These are phyloP conservation scores for Saitozyma podzolica DNA, from an alignment of 768 basidiomycete species.

Conservation along the genomic window DNA sequence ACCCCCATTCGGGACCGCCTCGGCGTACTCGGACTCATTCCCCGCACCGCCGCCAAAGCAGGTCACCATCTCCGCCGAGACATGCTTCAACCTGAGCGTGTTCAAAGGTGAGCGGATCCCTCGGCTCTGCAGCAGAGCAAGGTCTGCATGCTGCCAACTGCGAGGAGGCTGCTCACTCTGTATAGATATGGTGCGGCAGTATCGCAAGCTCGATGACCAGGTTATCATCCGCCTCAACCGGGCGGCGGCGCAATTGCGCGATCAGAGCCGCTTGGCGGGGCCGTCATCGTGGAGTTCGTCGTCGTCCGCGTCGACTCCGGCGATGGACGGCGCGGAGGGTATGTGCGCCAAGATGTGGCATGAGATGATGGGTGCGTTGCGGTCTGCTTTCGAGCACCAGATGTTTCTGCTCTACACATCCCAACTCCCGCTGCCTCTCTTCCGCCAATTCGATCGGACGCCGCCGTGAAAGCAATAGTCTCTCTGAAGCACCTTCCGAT, in stretches of 20 bases:
- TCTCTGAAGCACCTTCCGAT: neutral
- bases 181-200: constrained; percentile 49
- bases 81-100: constrained; percentile 49
- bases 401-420: neutral
- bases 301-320: constrained; percentile 6
- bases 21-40: constrained; percentile 50
- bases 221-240: constrained; percentile 49
- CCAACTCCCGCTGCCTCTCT: neutral
- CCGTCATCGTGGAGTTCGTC: neutral
- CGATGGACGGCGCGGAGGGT: constrained; percentile 20
- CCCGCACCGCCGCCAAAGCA: constrained; percentile 40
- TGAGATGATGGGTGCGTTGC: constrained; percentile 51
- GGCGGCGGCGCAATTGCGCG: constrained; percentile 46
- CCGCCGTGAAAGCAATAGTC: neutral
- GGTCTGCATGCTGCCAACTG: neutral
- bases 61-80: constrained; percentile 45
- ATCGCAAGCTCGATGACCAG: constrained; percentile 50
- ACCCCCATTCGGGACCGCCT: constrained; percentile 46
- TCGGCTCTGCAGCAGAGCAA: neutral
- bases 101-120: constrained; percentile 43
- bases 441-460: too few relatives aligned
- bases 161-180: neutral
- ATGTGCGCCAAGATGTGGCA: constrained; percentile 48
- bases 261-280: constrained; percentile 23
- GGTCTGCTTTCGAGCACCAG: neutral